Base-by-base conservation (phyloP, 106 monocot genomes). In the Gastrodia elata region DNA sequence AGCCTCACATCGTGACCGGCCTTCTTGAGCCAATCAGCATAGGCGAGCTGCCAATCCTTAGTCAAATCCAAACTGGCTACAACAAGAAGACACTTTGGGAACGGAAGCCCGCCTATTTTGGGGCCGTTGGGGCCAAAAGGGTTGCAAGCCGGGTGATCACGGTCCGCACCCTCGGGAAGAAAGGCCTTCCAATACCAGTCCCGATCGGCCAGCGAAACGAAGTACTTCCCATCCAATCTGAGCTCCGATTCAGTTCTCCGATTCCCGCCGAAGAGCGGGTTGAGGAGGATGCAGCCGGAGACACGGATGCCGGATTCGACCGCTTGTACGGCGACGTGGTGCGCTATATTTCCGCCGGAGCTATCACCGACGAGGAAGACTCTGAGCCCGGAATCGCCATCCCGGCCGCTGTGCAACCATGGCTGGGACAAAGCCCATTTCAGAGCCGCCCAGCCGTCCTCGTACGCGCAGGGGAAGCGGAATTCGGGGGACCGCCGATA, bases 121-220 rank as follows among this genome's bases (percentile, higher is more conserved):
- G 41, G 27, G 2, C 85, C 86, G 15, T 82, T 89, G 9, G 95
- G 91, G 13, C 95, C 91, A 25, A 95, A 89, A 0, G 91, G 89
- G 68, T 92, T 95, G 76, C 95, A 91, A 10, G 91, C 91, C 3
- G 91, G 89, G 72, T 95, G 95, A 68, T 95, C 87, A 13, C 94
- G 39, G 70, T 95, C 91, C 0, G 91, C 83, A 1, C 77, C 91
- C 65, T 95, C 94, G 8, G 94, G 94, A 11, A 95, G 80, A 74
- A 87, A 95, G 7, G 94, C 94, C 68, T 87, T 89, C 94, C 94
- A 95, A 43, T 95, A 95, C 94, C 94, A 95, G 74, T 95, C 91
- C 37, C 94, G 35, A 72, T 95, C 94, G 74, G 84, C 87, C 7
- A 91, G 36, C 2, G 91, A 88, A 35, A 95, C 94, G 68, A 95